phyloP scores from a whole-genome alignment of 805 yeast genomes.

The Danielozyma ontarioensis region DNA sequence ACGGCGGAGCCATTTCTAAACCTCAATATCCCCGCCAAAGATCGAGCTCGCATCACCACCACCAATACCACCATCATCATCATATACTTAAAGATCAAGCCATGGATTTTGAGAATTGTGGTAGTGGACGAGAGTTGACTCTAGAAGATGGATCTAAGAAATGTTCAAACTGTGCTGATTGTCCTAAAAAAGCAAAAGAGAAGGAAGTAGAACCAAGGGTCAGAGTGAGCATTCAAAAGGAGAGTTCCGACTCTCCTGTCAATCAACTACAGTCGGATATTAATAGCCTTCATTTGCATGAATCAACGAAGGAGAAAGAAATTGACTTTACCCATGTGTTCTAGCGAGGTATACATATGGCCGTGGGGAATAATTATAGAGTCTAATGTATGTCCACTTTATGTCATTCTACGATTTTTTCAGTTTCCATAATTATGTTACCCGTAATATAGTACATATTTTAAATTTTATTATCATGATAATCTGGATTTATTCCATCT shows the following conservation, averaged over 20 bases:
- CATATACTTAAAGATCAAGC: background rate
- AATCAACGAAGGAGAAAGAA: too few relatives aligned
- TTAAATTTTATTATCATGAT: background rate
- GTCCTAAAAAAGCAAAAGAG: constrained; percentile 13
- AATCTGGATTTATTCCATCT: background rate
- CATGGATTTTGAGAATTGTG: background rate
- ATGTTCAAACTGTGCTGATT: constrained; percentile 28
- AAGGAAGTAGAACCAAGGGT: background rate
- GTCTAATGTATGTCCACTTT: too few relatives aligned
- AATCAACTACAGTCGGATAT: too few relatives aligned
- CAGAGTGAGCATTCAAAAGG: too few relatives aligned
- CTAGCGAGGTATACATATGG: too few relatives aligned
- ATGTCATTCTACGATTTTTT: too few relatives aligned
- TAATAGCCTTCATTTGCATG: too few relatives aligned
- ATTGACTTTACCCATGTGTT: background rate
- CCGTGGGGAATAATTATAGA: too few relatives aligned
- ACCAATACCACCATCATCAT: background rate
- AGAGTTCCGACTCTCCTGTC: background rate
- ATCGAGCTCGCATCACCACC: background rate
- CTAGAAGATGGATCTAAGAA: constrained; percentile 18
- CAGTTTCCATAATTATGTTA: too few relatives aligned
- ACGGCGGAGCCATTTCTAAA: background rate
- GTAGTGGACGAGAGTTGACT: constrained; percentile 4
- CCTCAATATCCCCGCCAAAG: background rate
- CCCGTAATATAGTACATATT: too few relatives aligned